Conservation (phyloP, 495 filamentous ascomycete species). For the Hypoxylon fragiforme region DNA sequence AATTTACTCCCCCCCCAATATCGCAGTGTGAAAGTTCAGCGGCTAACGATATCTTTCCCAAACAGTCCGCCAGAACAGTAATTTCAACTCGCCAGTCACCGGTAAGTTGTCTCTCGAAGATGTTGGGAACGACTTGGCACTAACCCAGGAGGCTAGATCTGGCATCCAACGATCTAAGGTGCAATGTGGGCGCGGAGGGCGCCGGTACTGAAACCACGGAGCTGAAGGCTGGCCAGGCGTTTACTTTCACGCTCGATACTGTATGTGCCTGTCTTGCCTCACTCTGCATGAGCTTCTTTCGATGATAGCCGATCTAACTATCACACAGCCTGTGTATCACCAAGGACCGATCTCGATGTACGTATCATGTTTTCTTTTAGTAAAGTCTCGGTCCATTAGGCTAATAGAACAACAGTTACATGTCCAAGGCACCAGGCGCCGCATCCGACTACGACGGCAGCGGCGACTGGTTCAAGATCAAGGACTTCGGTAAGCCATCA, state of each 20-base stretch:
- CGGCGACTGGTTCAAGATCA: constrained; percentile 51
- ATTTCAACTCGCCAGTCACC: constrained; percentile 58
- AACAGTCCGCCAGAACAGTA: constrained; percentile 50
- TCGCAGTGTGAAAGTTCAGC: too few relatives aligned
- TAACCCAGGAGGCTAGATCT: constrained; percentile 35
- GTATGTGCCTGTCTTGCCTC: too few relatives aligned
- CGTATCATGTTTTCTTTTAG: too few relatives aligned
- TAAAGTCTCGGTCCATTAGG: too few relatives aligned
- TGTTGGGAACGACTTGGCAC: neutral
- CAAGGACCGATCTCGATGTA: constrained; percentile 54
- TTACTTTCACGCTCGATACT: constrained; percentile 47
- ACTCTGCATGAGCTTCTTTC: too few relatives aligned
- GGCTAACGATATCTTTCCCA: constrained; percentile 3
- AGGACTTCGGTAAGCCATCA: constrained; percentile 39
- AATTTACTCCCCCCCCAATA: too few relatives aligned
- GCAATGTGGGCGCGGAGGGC: constrained; percentile 56
- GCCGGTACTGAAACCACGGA: constrained; percentile 41
- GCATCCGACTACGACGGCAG: constrained; percentile 43
- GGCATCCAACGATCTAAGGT: constrained; percentile 50
- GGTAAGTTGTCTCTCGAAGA: constrained; percentile 24
- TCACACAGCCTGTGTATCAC: constrained; percentile 50
- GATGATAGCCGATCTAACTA: constrained; percentile 1
- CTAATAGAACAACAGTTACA: constrained; percentile 33
- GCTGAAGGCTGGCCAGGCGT: constrained; percentile 46
- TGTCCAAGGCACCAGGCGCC: constrained; percentile 49